Evolutionary conservation across 306 rosid species (phyloP).

Genomic region (Prunus mume): DNA sequence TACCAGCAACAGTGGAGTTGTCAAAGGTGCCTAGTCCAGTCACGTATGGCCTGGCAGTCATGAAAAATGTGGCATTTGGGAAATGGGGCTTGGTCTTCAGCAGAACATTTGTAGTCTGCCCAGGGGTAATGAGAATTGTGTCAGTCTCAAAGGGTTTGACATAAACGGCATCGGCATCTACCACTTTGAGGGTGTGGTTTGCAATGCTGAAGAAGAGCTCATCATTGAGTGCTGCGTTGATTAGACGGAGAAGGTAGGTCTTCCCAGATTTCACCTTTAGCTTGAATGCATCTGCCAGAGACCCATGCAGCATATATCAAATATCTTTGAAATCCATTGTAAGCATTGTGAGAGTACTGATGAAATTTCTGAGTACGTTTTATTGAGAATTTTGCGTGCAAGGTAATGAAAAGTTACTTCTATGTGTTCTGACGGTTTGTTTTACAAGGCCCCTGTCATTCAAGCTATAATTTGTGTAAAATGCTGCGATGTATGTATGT

Average conservation of each 20-base stretch:
- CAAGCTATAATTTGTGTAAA: background rate
- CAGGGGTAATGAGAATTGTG: constrained; percentile 54
- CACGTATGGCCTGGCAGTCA: constrained; percentile 56
- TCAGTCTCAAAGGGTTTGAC: constrained; percentile 52
- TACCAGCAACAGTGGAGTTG: constrained; percentile 64
- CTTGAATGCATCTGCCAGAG: constrained; percentile 47
- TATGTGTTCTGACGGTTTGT: background rate
- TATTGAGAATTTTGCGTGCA: too few species aligned
- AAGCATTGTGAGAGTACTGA: too few species aligned
- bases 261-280: constrained; percentile 54
- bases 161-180: constrained; percentile 60
- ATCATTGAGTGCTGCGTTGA: constrained; percentile 67
- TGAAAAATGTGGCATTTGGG: constrained; percentile 59
- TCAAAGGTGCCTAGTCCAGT: constrained; percentile 66
- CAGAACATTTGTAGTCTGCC: constrained; percentile 66
- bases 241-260: constrained; percentile 55
- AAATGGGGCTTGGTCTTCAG: constrained; percentile 46
- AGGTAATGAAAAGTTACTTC: background rate
- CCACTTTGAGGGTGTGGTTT: constrained; percentile 55
- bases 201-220: constrained; percentile 72
- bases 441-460: background rate
- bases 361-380: too few species aligned
- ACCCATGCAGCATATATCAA: background rate
- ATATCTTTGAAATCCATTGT: too few species aligned
- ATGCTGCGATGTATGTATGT: background rate